phyloP scores from a whole-genome alignment of 2,329 filamentous ascomycete species.

The Leptographium wingfieldii region DNA sequence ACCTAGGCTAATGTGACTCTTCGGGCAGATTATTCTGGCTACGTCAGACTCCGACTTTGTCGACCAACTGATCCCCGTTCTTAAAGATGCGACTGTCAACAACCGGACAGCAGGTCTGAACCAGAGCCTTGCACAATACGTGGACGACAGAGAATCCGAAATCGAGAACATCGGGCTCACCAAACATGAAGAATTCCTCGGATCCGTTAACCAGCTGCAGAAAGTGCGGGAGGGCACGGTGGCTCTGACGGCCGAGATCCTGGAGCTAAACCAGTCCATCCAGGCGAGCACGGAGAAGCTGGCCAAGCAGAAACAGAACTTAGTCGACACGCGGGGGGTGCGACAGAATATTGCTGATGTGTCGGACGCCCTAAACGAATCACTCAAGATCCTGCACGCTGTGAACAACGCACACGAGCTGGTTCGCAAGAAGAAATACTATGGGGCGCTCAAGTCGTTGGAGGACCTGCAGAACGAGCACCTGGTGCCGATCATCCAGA shows the following conservation, averaged over 20 bases:
- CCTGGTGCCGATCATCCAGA: slow-evolving; percentile 56
- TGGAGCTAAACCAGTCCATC: slow-evolving; percentile 87
- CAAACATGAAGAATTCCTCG: slow-evolving; percentile 93
- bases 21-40: slow-evolving; percentile 73
- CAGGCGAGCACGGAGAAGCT: slow-evolving; percentile 90
- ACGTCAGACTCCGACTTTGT: slow-evolving; percentile 88
- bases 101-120: slow-evolving; percentile 62
- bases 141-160: slow-evolving; percentile 74
- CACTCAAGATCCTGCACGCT: slow-evolving; percentile 78
- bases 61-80: slow-evolving; percentile 85
- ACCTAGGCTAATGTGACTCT: not conserved
- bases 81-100: slow-evolving; percentile 76
- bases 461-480: slow-evolving; percentile 96
- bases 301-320: slow-evolving; percentile 82
- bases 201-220: slow-evolving; percentile 88
- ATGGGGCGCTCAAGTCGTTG: slow-evolving; percentile 81
- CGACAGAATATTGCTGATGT: slow-evolving; percentile 94
- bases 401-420: slow-evolving; percentile 93
- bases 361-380: slow-evolving; percentile 76
- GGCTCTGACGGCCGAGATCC: slow-evolving; percentile 74
- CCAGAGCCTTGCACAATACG: slow-evolving; percentile 68
- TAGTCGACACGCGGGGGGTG: slow-evolving; percentile 85
- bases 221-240: slow-evolving; percentile 85
- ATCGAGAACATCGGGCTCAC: slow-evolving; percentile 92
- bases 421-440: slow-evolving; percentile 86